Evolutionary conservation across 495 filamentous ascomycete species (phyloP), one percentile per base, ranked within the genome.

Genomic region (Trichoderma gamsii): DNA sequence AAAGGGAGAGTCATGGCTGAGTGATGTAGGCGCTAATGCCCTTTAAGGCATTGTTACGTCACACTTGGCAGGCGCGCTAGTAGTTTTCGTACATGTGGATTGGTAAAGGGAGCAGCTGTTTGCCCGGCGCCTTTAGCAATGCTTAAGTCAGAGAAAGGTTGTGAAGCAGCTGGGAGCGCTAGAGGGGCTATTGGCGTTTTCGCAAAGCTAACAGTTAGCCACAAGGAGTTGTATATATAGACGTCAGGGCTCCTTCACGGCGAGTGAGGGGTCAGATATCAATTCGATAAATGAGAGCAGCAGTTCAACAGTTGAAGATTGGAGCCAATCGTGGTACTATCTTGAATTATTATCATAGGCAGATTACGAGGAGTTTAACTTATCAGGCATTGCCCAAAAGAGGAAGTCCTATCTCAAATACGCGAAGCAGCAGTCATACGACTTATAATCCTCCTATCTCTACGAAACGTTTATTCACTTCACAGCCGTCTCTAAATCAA

Each of bases 41-140:
- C 4, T 21, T 8, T 41, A 27, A 3, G 16, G 12, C 27, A 7
- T 16, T 8, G 43, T 67, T 67, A 67, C 65, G 65, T 67, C 65
- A 67, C 65, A 29, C 59, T 67, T 67, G 41, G 43, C 5, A 67
- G 56, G 56, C 56, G 27, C 56, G 56, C 56, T 32, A 61, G 7
- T 61, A 61, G 25, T 61, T 32, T 15, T 13, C 9, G 11, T 8
- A 13, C 29, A 23, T 29, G 56, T 61, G 56, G 56, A 61, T 61
- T 61, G 29, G 27, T 61, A 61, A 61, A 6, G 25, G 52, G 18
- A 52, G 9, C 9, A 49, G 15, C 51, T 21, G 11, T 23, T 61
- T 32, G 27, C 56, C 23, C 27, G 56, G 29, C 5, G 7, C 12
- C 12, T 32, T 61, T 61, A 61, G 56, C 56, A 61, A 61, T 67